phyloP scores from a whole-genome alignment of 73 alveolate genomes.

The Urostyla sp. region DNA sequence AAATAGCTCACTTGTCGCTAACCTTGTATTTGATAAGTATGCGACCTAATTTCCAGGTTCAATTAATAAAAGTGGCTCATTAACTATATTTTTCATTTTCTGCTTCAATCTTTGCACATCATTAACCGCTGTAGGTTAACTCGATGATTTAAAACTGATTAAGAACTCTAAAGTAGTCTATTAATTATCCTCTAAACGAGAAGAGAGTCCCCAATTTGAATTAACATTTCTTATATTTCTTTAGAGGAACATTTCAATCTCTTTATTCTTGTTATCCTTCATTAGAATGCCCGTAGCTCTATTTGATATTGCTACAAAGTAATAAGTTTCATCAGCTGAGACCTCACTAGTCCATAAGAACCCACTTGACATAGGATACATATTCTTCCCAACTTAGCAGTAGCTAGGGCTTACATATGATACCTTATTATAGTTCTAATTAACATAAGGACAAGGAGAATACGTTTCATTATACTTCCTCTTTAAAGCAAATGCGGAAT shows the following conservation, averaged over 20 bases:
- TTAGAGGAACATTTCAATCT: constrained; percentile 35
- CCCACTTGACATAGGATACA: constrained; percentile 25
- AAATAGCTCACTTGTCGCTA: not conserved
- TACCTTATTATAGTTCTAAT: too few species aligned
- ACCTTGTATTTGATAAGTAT: not conserved
- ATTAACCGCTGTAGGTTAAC: not conserved
- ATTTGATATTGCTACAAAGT: not conserved
- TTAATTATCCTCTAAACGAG: constrained; percentile 23
- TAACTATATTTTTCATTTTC: not conserved
- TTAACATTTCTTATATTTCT: constrained; percentile 24
- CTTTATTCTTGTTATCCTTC: not conserved
- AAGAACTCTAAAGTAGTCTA: constrained; percentile 30
- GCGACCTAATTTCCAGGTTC: not conserved
- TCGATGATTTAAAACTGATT: not conserved
- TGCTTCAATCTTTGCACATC: not conserved
- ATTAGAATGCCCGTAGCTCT: constrained; percentile 38
- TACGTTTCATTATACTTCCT: not conserved
- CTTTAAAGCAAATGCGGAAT: constrained; percentile 20
- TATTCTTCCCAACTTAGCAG: constrained; percentile 22
- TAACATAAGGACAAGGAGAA: not conserved
- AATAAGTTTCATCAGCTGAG: constrained; percentile 12
- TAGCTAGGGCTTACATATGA: too few species aligned
- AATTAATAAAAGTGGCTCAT: not conserved
- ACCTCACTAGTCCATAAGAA: constrained; percentile 7
- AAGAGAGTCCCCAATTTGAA: constrained; percentile 43